A percentile compares a stretch with the other conserved stretches of the same genome.
Evolutionary conservation across 352 stramenopile species (phyloP).

Genomic region (Phytophthora chlamydospora): DNA sequence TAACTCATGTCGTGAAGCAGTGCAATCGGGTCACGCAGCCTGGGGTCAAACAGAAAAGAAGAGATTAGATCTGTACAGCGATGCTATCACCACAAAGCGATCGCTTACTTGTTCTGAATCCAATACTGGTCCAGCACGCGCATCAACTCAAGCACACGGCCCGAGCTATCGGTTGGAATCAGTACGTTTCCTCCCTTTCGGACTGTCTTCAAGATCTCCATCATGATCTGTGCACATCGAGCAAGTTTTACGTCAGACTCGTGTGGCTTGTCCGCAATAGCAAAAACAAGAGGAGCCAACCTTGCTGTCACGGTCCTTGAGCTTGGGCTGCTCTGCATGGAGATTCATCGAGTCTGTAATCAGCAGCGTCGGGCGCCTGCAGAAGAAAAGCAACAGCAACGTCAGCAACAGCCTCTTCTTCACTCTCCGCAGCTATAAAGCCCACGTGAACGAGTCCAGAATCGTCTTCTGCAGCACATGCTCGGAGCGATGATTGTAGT

Average conservation of each 20-base stretch:
- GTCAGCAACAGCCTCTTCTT: slow-evolving; percentile 2
- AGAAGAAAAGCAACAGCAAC: slow-evolving; percentile 14
- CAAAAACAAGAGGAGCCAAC: slow-evolving; percentile 13
- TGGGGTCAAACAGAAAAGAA: slow-evolving; percentile 21
- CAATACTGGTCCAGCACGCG: slow-evolving; percentile 96
- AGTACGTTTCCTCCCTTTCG: slow-evolving; percentile 94
- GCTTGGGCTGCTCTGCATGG: slow-evolving; percentile 85
- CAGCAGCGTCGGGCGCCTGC: slow-evolving; percentile 79
- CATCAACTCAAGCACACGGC: slow-evolving; percentile 95
- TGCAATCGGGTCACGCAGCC: slow-evolving; percentile 84
- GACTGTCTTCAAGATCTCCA: slow-evolving; percentile 93
- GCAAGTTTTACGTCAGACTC: slow-evolving; percentile 31
- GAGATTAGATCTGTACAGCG: slow-evolving; percentile 6
- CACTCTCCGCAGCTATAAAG: background rate
- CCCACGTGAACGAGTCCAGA: slow-evolving; percentile 92
- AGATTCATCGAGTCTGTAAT: slow-evolving; percentile 92
- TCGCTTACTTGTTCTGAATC: slow-evolving; percentile 92
- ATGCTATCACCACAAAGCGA: slow-evolving; percentile 10
- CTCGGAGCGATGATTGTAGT: slow-evolving; percentile 96
- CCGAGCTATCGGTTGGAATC: slow-evolving; percentile 94
- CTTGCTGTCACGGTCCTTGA: slow-evolving; percentile 89
- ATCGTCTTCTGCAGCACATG: slow-evolving; percentile 94
- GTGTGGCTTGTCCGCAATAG: slow-evolving; percentile 6
- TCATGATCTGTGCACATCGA: slow-evolving; percentile 77
- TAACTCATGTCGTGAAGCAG: slow-evolving; percentile 91